Conservation (phyloP, 352 stramenopile species). For the Phytophthora tubulina region DNA sequence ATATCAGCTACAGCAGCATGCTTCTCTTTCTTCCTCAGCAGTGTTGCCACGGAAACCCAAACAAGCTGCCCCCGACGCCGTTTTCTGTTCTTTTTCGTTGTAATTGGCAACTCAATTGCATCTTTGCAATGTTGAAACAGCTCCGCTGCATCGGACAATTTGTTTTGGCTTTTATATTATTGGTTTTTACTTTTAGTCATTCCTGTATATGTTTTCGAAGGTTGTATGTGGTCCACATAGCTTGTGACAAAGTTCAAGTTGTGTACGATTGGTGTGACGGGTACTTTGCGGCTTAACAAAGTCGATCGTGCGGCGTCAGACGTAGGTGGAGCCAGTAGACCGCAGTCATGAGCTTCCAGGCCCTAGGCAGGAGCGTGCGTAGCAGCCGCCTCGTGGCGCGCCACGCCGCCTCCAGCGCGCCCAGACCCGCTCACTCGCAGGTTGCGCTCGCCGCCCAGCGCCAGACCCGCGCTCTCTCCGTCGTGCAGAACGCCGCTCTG, state of each 20-base stretch:
- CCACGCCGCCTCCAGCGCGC: slow-evolving; percentile 22
- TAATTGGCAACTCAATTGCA: no score
- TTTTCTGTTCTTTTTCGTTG: no score
- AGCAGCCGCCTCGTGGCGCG: slow-evolving; percentile 46
- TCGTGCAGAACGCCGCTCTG: slow-evolving; percentile 31
- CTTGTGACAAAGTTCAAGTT: slow-evolving; percentile 36
- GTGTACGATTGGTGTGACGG: slow-evolving; percentile 33
- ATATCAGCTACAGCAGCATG: no score
- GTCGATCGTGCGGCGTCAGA: slow-evolving; percentile 25
- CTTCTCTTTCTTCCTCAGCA: no score
- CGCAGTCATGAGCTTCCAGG: slow-evolving; percentile 65
- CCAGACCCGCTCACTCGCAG: slow-evolving; percentile 31
- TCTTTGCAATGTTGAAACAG: no score
- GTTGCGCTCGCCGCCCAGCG: slow-evolving; percentile 14
- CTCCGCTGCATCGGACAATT: no score
- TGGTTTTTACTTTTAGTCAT: no score
- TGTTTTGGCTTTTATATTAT: no score
- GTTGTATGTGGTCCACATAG: no score
- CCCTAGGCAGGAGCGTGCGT: slow-evolving; percentile 49
- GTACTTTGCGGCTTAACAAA: slow-evolving; percentile 29
- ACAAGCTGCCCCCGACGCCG: no score
- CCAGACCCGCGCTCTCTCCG: slow-evolving; percentile 42
- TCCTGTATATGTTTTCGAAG: no score
- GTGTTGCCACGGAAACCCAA: no score
- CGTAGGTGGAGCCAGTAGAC: slow-evolving; percentile 12